A percentile compares a stretch with the other conserved stretches of the same genome.
These are phyloP conservation scores for Lipomyces chichibuensis DNA, from an alignment of 805 yeast species.

Conservation along the genomic window DNA sequence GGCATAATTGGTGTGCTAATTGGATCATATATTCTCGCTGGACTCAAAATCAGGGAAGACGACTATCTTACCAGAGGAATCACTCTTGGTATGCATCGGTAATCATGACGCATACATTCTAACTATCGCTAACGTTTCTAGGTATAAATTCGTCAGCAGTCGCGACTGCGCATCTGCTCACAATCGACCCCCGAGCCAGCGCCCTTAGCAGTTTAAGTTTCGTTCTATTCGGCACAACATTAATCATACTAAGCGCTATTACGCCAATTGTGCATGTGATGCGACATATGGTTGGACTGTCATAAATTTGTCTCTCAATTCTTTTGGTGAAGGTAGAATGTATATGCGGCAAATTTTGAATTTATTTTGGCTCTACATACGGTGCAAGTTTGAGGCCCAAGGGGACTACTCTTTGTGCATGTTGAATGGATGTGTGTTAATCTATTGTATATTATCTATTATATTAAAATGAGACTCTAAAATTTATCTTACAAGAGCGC, in stretches of 20 bases:
- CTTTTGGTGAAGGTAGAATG: background rate
- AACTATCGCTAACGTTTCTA: background rate
- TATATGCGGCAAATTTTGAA: background rate
- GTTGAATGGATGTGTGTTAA: background rate
- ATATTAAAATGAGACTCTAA: background rate
- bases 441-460: background rate
- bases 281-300: slow-evolving; percentile 52
- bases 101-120: background rate
- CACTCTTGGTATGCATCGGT: slow-evolving; percentile 51
- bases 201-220: slow-evolving; percentile 75
- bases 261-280: slow-evolving; percentile 55
- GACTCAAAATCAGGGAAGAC: slow-evolving; percentile 56
- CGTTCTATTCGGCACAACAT: slow-evolving; percentile 69
- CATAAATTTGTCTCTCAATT: background rate
- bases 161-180: slow-evolving; percentile 73
- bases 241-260: slow-evolving; percentile 71
- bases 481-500: background rate
- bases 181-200: slow-evolving; percentile 76
- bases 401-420: background rate
- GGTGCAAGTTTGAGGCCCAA: background rate
- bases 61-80: slow-evolving; percentile 79
- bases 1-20: slow-evolving; percentile 75
- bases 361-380: background rate
- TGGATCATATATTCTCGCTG: slow-evolving; percentile 57
- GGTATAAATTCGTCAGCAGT: slow-evolving; percentile 79